Percentiles rank a stretch among this genome's conserved stretches.
phyloP scores from a whole-genome alignment of 148 eudicot species.

The Rhododendron williamsianum region DNA sequence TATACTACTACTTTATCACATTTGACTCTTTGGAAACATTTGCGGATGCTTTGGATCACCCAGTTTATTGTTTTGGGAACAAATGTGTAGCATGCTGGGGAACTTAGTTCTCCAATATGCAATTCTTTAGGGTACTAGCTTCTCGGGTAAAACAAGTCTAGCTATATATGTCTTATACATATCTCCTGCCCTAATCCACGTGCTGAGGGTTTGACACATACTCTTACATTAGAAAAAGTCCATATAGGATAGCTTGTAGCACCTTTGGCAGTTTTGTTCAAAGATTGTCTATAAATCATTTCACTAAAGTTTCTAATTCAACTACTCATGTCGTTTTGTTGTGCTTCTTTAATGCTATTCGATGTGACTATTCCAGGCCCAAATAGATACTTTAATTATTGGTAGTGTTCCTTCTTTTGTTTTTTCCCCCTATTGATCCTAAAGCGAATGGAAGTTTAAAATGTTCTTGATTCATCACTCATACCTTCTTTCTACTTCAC shows the following conservation, averaged over 20 bases:
- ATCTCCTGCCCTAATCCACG: not conserved
- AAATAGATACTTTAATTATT: not conserved
- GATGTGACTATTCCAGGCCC: not conserved
- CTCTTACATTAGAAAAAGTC: not conserved
- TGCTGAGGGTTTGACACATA: not conserved
- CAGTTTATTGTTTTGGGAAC: not conserved
- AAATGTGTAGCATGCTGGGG: not conserved
- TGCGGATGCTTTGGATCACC: not conserved
- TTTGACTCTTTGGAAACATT: not conserved
- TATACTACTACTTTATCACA: not conserved
- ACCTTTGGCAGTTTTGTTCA: not conserved
- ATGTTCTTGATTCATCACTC: not conserved
- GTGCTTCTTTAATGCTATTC: not conserved
- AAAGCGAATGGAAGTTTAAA: not conserved
- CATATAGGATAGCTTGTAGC: not conserved
- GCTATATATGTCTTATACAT: not conserved
- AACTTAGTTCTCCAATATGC: not conserved
- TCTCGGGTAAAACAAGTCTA: not conserved
- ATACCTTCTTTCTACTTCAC: slow-evolving; percentile 3
- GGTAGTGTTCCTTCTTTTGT: not conserved
- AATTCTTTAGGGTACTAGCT: not conserved
- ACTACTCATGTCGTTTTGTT: not conserved
- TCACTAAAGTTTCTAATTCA: not conserved
- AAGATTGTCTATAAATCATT: not conserved
- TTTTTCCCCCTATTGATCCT: not conserved